These are phyloP conservation scores for Ophiognomonia clavigignenti-juglandacearum DNA, from an alignment of 2,329 filamentous ascomycete species.

Conservation along the genomic window DNA sequence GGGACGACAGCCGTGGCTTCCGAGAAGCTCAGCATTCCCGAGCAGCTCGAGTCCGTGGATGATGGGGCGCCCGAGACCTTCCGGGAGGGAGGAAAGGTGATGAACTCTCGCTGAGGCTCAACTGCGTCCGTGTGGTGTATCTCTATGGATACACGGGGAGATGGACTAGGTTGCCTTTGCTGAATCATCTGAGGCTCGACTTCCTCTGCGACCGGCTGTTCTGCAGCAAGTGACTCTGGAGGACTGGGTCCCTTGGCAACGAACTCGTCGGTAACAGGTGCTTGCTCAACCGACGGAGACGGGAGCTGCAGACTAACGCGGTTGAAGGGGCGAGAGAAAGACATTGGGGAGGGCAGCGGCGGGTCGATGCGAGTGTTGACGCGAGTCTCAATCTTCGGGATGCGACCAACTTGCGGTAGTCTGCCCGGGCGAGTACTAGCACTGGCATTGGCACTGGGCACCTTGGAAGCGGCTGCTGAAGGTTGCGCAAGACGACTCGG, in stretches of 20 bases:
- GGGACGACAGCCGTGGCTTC: conserved; percentile 65
- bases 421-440: conserved; percentile 60
- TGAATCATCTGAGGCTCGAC: conserved; percentile 26
- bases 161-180: conserved; percentile 26
- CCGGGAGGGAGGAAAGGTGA: conserved; percentile 66
- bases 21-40: conserved; percentile 54
- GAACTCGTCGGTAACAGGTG: conserved; percentile 33
- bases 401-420: conserved; percentile 76
- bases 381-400: conserved; percentile 74
- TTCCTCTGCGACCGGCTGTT: conserved; percentile 32
- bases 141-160: conserved; percentile 26
- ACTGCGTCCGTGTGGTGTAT: conserved; percentile 26
- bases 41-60: conserved; percentile 60
- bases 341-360: conserved; percentile 57
- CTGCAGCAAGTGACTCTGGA: conserved; percentile 29
- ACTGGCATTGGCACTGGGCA: conserved; percentile 18
- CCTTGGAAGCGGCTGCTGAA: conserved; percentile 1
- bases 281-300: conserved; percentile 23
- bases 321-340: conserved; percentile 81
- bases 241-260: conserved; percentile 46
- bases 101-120: conserved; percentile 54
- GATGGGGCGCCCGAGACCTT: conserved; percentile 56
- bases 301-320: conserved; percentile 41
- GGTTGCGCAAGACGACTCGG: background rate
- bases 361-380: conserved; percentile 67